Percentiles rank a stretch among this genome's conserved stretches.
Conservation (phyloP, 1,139 yeast genomes). For the Suhomyces kunorum region DNA sequence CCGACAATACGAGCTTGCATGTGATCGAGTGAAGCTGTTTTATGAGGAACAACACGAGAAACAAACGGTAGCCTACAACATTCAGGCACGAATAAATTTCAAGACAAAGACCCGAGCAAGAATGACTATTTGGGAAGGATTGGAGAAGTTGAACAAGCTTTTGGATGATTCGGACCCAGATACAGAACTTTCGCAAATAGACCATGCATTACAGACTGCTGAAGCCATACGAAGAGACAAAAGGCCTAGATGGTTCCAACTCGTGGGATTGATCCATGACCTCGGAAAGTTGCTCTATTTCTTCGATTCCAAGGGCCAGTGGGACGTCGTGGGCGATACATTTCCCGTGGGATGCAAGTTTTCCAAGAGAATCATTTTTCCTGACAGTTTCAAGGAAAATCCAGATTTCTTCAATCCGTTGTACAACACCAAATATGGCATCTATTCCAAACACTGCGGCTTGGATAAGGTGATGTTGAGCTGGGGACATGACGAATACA, state of each 20-base stretch:
- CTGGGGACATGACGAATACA: conserved; percentile 81
- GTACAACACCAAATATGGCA: conserved; percentile 66
- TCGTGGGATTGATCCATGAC: conserved; percentile 72
- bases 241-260: conserved; percentile 74
- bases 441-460: conserved; percentile 66
- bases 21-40: conserved; percentile 66
- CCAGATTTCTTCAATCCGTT: conserved; percentile 66
- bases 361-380: conserved; percentile 59
- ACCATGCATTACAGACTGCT: conserved; percentile 76
- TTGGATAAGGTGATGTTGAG: conserved; percentile 70
- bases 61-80: conserved; percentile 72
- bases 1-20: conserved; percentile 69
- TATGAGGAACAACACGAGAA: conserved; percentile 69
- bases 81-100: conserved; percentile 70
- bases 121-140: conserved; percentile 74
- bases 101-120: conserved; percentile 64
- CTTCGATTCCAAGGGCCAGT: conserved; percentile 71
- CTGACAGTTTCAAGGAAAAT: conserved; percentile 59
- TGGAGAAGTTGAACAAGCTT: conserved; percentile 59
- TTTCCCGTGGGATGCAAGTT: conserved; percentile 74
- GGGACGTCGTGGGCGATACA: conserved; percentile 85
- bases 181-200: conserved; percentile 72
- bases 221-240: conserved; percentile 70
- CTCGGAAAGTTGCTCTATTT: conserved; percentile 68
- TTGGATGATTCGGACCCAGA: conserved; percentile 77